Conservation (phyloP, 1,139 yeast genomes). For the Protomyces pachydermus region DNA sequence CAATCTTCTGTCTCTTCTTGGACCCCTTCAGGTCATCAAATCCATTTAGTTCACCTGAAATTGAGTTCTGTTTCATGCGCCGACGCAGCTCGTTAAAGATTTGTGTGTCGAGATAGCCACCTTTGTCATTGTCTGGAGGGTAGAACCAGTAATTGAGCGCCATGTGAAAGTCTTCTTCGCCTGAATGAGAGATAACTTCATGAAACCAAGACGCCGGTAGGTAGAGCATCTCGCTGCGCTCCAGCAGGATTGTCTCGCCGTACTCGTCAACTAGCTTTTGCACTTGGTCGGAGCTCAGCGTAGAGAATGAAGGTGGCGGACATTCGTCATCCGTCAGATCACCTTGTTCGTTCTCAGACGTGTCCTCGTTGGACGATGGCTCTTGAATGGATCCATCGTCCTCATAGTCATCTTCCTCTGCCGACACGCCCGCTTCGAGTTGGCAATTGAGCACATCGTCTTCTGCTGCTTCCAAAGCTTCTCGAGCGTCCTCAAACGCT, state of each 20-base stretch:
- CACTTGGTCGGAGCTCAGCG: conserved; percentile 2
- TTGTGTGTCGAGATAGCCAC: background rate
- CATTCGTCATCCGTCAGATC: background rate
- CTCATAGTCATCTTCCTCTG: conserved; percentile 21
- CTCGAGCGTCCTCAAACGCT: conserved; percentile 6
- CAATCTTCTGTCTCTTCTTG: no score
- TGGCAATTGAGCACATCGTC: background rate
- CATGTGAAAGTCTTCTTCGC: conserved; percentile 15
- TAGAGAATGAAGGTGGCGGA: conserved; percentile 20
- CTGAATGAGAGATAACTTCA: conserved; percentile 25
- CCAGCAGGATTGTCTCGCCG: conserved; percentile 9
- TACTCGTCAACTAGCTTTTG: background rate
- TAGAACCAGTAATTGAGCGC: conserved; percentile 29
- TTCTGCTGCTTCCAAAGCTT: conserved; percentile 4
- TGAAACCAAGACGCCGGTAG: conserved; percentile 29
- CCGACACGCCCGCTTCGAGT: conserved; percentile 1
- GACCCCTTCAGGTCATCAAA: no score
- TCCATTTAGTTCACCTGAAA: background rate
- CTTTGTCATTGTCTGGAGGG: conserved; percentile 11
- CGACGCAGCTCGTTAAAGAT: conserved; percentile 3
- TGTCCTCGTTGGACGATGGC: background rate
- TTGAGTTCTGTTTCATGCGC: background rate
- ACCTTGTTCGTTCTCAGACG: background rate
- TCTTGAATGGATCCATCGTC: background rate
- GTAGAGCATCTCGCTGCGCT: conserved; percentile 24